Evolutionary conservation across 1,284 basidiomycete genomes (phyloP).

Genomic region (Microbotryum lychnidis-dioicae): DNA sequence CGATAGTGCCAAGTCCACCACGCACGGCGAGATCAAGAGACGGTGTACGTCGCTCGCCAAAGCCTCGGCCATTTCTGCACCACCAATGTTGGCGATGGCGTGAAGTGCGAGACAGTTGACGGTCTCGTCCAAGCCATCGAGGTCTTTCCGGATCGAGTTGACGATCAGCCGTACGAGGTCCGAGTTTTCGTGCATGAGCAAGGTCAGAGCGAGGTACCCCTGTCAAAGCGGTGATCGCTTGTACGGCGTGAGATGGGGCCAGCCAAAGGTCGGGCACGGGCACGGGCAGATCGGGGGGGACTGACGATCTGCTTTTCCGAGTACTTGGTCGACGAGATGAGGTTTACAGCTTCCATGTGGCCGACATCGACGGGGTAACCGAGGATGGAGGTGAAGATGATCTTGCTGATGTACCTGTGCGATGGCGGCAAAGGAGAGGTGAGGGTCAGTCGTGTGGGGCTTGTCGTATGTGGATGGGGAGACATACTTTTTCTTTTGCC

Average conservation of each 20-base stretch:
- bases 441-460: slow-evolving; percentile 12
- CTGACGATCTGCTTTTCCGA: slow-evolving; percentile 98
- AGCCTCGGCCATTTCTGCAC: slow-evolving; percentile 96
- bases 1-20: slow-evolving; percentile 17
- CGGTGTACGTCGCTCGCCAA: slow-evolving; percentile 88
- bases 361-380: slow-evolving; percentile 98
- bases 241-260: no score
- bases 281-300: slow-evolving; percentile 8
- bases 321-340: slow-evolving; percentile 91
- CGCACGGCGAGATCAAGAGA: slow-evolving; percentile 88
- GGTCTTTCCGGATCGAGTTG: slow-evolving; percentile 94
- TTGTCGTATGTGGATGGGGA: no score
- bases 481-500: slow-evolving; percentile 95
- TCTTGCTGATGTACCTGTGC: slow-evolving; percentile 77
- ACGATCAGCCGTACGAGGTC: slow-evolving; percentile 92
- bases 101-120: slow-evolving; percentile 95
- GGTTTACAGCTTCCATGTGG: slow-evolving; percentile 98
- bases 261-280: no score
- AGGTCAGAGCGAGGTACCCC: slow-evolving; percentile 95
- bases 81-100: slow-evolving; percentile 96
- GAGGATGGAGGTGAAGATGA: slow-evolving; percentile 97
- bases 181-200: slow-evolving; percentile 97
- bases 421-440: background rate
- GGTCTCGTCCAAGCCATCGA: slow-evolving; percentile 89
- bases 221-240: slow-evolving; percentile 35